phyloP scores from a whole-genome alignment of 306 rosid genomes.

The cucumber (Cucumis sativus) region Cucumber_9930_V3 NC_026655.2:18128001-18128500 shows the following conservation, averaged over 20 bases:
- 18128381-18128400: constrained; percentile 33
- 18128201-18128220: constrained; percentile 32
- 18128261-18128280: constrained; percentile 22
- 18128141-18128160: constrained; percentile 75
- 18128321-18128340: constrained; percentile 14
- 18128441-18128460: neutral
- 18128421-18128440: neutral
- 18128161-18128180: constrained; percentile 35
- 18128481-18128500: neutral
- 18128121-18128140: constrained; percentile 52
- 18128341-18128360: constrained; percentile 11
- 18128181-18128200: constrained; percentile 18
- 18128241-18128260: constrained; percentile 40
- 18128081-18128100: constrained; percentile 49
- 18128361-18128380: constrained; percentile 6
- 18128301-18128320: constrained; percentile 12
- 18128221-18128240: constrained; percentile 30
- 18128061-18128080: constrained; percentile 17
- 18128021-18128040: constrained; percentile 71
- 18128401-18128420: constrained; percentile 30
- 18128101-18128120: constrained; percentile 59
- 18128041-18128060: constrained; percentile 49
- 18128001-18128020: constrained; percentile 20
- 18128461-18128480: neutral
- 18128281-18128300: constrained; percentile 8